Percentiles rank a stretch among this genome's conserved stretches.
Conservation (phyloP, 257 asterid genomes). For the Thymus quinquecostatus region DNA sequence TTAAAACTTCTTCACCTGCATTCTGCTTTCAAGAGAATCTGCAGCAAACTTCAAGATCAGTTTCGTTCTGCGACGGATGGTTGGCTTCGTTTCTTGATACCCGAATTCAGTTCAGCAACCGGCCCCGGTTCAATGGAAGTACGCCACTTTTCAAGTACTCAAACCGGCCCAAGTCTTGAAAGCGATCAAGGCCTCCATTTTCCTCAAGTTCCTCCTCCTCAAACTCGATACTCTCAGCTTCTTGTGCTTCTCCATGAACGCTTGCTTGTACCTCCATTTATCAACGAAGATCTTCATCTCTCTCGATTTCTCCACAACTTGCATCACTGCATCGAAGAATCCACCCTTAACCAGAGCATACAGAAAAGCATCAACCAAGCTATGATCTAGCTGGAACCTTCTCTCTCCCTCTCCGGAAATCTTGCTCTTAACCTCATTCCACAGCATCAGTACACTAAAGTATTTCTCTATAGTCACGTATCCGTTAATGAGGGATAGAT, state of each 20-base stretch:
- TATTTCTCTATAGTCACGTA: slow-evolving; percentile 65
- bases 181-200: slow-evolving; percentile 85
- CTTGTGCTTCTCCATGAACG: slow-evolving; percentile 96
- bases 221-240: slow-evolving; percentile 75
- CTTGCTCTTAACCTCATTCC: slow-evolving; percentile 90
- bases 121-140: neutral
- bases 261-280: slow-evolving; percentile 98
- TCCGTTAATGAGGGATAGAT: slow-evolving; percentile 83
- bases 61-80: neutral
- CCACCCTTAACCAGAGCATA: slow-evolving; percentile 95
- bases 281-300: slow-evolving; percentile 82
- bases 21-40: neutral
- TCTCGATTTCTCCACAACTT: slow-evolving; percentile 78
- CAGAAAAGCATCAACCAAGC: slow-evolving; percentile 79
- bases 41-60: neutral
- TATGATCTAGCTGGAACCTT: slow-evolving; percentile 48
- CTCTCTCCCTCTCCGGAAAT: slow-evolving; percentile 55
- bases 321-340: slow-evolving; percentile 96
- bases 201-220: slow-evolving; percentile 65
- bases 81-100: neutral
- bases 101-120: neutral
- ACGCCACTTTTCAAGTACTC: slow-evolving; percentile 46
- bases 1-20: neutral
- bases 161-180: slow-evolving; percentile 98
- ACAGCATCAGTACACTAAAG: slow-evolving; percentile 81